Evolutionary conservation across 2,329 filamentous ascomycete genomes (phyloP).

Genomic region (Coleophoma cylindrospora): DNA sequence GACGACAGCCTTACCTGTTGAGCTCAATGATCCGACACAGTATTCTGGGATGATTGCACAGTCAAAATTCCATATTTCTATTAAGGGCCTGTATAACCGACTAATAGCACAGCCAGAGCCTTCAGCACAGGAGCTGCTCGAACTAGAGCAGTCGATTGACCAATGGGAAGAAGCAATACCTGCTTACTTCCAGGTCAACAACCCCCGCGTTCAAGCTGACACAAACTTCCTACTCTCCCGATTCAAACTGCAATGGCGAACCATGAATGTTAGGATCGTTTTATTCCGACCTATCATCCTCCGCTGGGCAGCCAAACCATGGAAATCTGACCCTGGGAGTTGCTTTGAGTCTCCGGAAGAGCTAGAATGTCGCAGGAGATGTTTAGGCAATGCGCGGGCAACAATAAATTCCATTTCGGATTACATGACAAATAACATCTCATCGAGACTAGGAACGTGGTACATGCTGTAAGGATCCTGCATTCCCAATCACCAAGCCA

Average conservation of each 20-base stretch:
- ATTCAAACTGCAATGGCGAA: constrained; percentile 32
- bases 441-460: constrained; percentile 35
- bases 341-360: constrained; percentile 30
- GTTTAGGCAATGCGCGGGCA: constrained; percentile 32
- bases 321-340: constrained; percentile 22
- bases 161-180: constrained; percentile 35
- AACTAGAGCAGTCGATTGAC: constrained; percentile 34
- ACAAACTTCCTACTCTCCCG: constrained; percentile 31
- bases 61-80: constrained; percentile 34
- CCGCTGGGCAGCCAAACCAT: constrained; percentile 27
- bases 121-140: constrained; percentile 33
- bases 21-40: constrained; percentile 32
- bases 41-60: constrained; percentile 37
- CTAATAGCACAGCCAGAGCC: constrained; percentile 35
- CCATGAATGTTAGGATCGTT: constrained; percentile 36
- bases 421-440: constrained; percentile 32
- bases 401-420: constrained; percentile 35
- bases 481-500: too few relatives aligned
- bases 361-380: constrained; percentile 31
- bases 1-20: constrained; percentile 30
- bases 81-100: constrained; percentile 37
- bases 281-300: constrained; percentile 36
- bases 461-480: constrained; percentile 29
- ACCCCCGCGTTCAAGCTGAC: constrained; percentile 27
- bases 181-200: constrained; percentile 30